Base-by-base conservation (phyloP, 1,139 yeast genomes). In the Yamadazyma jaroonii region DNA sequence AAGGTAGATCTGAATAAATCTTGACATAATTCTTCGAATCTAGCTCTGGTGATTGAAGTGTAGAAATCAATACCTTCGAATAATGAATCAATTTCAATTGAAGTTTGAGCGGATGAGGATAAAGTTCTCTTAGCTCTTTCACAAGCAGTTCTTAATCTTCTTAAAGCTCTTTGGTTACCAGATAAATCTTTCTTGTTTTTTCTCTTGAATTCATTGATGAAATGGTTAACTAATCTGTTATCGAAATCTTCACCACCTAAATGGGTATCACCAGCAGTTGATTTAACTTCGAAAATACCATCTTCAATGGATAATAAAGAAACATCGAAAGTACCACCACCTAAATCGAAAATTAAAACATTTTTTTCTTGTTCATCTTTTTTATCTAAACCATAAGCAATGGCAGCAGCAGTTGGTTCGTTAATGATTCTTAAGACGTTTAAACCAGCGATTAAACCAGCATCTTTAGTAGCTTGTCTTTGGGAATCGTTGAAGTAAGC, bases 221-320 rank as follows among this genome's bases (percentile, higher is more conserved):
- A 90, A 80, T 80, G 88, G 71, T 86, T 92, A 67, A 90, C 85
- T 65, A 90, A 81, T 81, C 89, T 86, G 82, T 90, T 83, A 74
- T 89, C 97, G 75, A 90, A 90, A 79, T 90, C 97, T 80, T 90
- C 96, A 84, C 97, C 97, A 84, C 98, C 97, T 79, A 90, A 84
- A 77, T 90, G 98, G 62, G 98, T 92, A 78, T 92, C 97, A 88
- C 98, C 98, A 67, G 97, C 96, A 61, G 98, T 92, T 61, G 98
- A 94, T 83, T 90, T 90, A 66, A 92, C 98, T 65, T 95, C 90
- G 84, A 90, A 92, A 63, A 92, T 94, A 82, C 98, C 98, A 72
- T 94, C 97, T 67, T 94, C 95, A 67, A 92, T 88, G 79, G 88
- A 86, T 70, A 90, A 79, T 60, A 90, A 79, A 45, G 98, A 92